Evolutionary conservation across 164 flowering plant genomes (phyloP).

Genomic region (Nelumbo lutea): DNA sequence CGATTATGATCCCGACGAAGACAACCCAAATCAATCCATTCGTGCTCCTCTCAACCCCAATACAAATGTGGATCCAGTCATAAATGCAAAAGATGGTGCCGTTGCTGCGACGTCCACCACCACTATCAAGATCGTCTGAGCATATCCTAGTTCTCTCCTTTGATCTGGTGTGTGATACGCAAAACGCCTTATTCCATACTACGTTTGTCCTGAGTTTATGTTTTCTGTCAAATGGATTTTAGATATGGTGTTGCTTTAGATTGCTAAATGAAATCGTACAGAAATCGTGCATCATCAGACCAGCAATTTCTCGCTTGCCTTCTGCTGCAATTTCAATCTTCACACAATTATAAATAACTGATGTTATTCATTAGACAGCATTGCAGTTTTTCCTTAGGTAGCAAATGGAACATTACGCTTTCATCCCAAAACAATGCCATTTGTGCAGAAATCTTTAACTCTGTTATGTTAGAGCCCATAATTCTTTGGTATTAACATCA

Average conservation of each 20-base stretch:
- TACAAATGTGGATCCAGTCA: constrained; percentile 6
- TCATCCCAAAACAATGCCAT: not conserved
- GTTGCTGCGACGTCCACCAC: constrained; percentile 5
- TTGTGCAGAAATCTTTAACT: not conserved
- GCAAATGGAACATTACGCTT: not conserved
- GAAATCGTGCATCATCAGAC: too few relatives aligned
- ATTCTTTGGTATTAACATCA: not conserved
- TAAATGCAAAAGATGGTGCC: not conserved
- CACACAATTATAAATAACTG: not conserved
- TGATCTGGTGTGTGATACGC: too few relatives aligned
- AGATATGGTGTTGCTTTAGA: too few relatives aligned
- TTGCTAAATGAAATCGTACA: not conserved
- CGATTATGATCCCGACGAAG: constrained; percentile 85
- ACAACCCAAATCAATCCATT: constrained; percentile 12
- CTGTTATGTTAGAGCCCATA: not conserved
- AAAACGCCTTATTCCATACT: too few relatives aligned
- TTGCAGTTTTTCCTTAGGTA: not conserved
- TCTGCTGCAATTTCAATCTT: not conserved
- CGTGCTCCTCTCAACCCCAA: constrained; percentile 49
- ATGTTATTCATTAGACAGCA: not conserved
- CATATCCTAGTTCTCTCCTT: not conserved
- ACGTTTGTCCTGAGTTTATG: too few relatives aligned
- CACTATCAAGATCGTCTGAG: constrained; percentile 17
- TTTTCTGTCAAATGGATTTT: not conserved
- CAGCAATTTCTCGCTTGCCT: not conserved